These are phyloP conservation scores for Lactarius psammicola DNA, from an alignment of 768 basidiomycete species.

Conservation along the genomic window DNA sequence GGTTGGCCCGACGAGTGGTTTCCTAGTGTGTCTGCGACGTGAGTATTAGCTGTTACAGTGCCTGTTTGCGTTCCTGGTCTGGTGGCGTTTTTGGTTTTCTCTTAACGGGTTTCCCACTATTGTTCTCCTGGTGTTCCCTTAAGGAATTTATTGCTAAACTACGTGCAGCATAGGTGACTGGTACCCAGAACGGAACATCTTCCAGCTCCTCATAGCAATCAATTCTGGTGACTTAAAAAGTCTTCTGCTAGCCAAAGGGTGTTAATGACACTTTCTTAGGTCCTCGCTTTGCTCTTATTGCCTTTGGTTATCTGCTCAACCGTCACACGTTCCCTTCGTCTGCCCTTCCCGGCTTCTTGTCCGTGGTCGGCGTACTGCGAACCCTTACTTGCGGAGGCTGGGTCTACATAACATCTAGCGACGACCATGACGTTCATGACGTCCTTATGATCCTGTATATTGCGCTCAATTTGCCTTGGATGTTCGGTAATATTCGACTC, in stretches of 20 bases:
- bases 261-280: slow-evolving; percentile 31
- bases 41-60: slow-evolving; percentile 32
- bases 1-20: slow-evolving; percentile 88
- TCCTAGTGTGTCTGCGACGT: slow-evolving; percentile 87
- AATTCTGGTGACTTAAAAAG: slow-evolving; percentile 55
- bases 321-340: slow-evolving; percentile 40
- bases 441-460: slow-evolving; percentile 87
- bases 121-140: not conserved
- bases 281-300: slow-evolving; percentile 70
- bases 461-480: slow-evolving; percentile 84
- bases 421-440: slow-evolving; percentile 83
- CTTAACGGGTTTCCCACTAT: not conserved
- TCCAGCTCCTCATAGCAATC: slow-evolving; percentile 85
- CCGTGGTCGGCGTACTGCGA: slow-evolving; percentile 62
- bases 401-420: slow-evolving; percentile 86
- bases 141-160: not conserved
- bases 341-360: slow-evolving; percentile 48
- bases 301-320: slow-evolving; percentile 61
- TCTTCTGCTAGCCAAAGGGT: not conserved
- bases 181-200: slow-evolving; percentile 82
- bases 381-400: slow-evolving; percentile 87
- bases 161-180: slow-evolving; percentile 79
- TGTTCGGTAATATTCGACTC: slow-evolving; percentile 61
- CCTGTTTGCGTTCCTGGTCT: not conserved
- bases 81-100: not conserved